Percentiles rank a stretch among this genome's conserved stretches.
These are phyloP conservation scores for Cyclotella distinguenda DNA, from an alignment of 108 stramenopile genomes.

Conservation along the genomic window DNA sequence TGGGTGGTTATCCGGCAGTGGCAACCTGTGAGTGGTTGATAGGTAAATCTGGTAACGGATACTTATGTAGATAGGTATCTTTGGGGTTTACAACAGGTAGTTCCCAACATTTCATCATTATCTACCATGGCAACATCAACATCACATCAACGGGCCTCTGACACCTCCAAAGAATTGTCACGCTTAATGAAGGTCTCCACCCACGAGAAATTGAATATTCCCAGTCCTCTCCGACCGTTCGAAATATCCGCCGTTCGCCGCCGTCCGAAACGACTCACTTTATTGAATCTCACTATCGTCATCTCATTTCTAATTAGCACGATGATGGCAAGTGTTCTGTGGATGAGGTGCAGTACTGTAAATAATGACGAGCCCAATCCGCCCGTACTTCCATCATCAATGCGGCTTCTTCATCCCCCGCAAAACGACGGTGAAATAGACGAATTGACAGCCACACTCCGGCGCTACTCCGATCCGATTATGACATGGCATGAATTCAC, in stretches of 20 bases:
- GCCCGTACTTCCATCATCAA: conserved; percentile 31
- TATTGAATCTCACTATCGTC: not conserved
- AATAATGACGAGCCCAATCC: conserved; percentile 41
- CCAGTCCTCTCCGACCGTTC: not conserved
- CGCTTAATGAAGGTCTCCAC: not conserved
- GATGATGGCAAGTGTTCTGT: not conserved
- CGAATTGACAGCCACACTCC: conserved; percentile 6
- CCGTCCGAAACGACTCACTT: not conserved
- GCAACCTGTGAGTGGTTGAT: too few species aligned
- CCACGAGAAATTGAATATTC: not conserved
- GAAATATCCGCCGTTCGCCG: not conserved
- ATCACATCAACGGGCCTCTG: not conserved
- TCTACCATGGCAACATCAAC: not conserved
- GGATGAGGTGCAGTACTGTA: not conserved
- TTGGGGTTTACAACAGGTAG: too few species aligned
- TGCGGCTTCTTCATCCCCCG: conserved; percentile 38
- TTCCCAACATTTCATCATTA: too few species aligned
- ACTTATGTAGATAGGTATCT: too few species aligned
- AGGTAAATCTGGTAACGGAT: too few species aligned
- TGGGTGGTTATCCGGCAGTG: too few species aligned
- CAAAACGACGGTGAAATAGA: conserved; percentile 26
- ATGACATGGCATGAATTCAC: conserved; percentile 30
- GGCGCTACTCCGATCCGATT: conserved; percentile 40
- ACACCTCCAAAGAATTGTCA: conserved; percentile 2
- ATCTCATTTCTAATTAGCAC: not conserved